These are phyloP conservation scores for Forsythia viridissima DNA, from an alignment of 257 asterid species.

Conservation along the genomic window DNA sequence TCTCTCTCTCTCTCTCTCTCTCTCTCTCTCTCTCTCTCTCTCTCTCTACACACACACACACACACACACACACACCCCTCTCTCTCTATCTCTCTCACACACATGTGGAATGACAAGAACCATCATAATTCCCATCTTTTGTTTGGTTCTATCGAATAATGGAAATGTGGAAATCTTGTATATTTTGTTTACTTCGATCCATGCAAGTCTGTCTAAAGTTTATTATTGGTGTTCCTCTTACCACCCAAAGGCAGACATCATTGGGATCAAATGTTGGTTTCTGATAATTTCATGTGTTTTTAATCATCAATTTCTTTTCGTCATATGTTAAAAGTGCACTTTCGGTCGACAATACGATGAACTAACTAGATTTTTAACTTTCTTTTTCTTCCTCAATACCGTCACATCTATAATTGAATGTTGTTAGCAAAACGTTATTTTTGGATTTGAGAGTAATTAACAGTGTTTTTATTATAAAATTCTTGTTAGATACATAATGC, in stretches of 20 bases:
- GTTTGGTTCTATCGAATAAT: conserved; percentile 24
- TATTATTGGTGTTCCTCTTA: conserved; percentile 6
- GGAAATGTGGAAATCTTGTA: conserved; percentile 7
- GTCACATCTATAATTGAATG: background rate
- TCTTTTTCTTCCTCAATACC: background rate
- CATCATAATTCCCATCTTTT: conserved; percentile 41
- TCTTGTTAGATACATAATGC: background rate
- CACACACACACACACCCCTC: background rate
- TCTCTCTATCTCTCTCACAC: background rate
- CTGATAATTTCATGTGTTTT: conserved; percentile 14
- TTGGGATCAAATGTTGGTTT: conserved; percentile 53
- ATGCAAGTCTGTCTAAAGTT: conserved; percentile 26
- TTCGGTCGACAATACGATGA: background rate
- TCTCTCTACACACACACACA: background rate
- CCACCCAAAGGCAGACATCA: conserved; percentile 64
- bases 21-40: background rate
- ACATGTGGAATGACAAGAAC: conserved; percentile 32
- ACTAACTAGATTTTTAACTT: background rate
- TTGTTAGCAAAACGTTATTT: background rate
- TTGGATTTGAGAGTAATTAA: background rate
- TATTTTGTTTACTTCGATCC: conserved; percentile 2
- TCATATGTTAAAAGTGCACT: background rate
- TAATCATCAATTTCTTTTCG: background rate
- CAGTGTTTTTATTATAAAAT: background rate
- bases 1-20: background rate